Evolutionary conservation across 1,139 yeast genomes (phyloP), one percentile per base, ranked within the genome.

Genomic region (Debaryomyces subglobosus): DNA sequence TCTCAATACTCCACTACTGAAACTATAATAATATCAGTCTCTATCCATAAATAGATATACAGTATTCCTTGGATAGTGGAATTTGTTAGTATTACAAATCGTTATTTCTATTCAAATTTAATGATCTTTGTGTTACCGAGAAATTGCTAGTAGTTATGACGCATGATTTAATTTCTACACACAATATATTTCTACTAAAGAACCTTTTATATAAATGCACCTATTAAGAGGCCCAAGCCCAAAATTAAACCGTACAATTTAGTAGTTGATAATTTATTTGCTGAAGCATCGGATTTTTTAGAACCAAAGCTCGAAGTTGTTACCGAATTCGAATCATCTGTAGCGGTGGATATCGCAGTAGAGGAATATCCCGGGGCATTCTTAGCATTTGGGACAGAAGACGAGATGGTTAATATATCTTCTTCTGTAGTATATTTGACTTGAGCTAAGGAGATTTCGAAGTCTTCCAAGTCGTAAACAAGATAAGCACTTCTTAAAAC

Each of bases 401-500:
- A 59, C 1, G 62, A 47, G 32, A 81, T 73, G 2, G 65, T 68
- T 51, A 77, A 81, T 42, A 83, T 72, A 44, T 75, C 63, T 48
- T 74, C 78, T 5, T 67, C 66, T 24, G 60, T 56, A 8, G 79
- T 62, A 42, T 63, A 61, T 47, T 67, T 68, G 5, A 84, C 86
- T 56, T 80, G 89, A 1, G 95, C 97, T 46, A 91, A 51, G 0
- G 86, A 84, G 25, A 90, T 72, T 59, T 84, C 82, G 47, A 71
- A 67, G 53, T 79, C 80, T 29, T 86, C 91, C 53, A 89, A 69
- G 65, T 91, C 95, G 58, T 80, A 89, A 39, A 89, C 96, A 47
- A 85, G 81, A 62, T 90, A 90, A 7, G 89, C 91, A 46, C 81
- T 74, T 51, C 89, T 77, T 58, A 91, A 69, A 67, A 89, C 84